These are phyloP conservation scores for Colletotrichum costaricense DNA, from an alignment of 2,329 filamentous ascomycete genomes.

Conservation along the genomic window DNA sequence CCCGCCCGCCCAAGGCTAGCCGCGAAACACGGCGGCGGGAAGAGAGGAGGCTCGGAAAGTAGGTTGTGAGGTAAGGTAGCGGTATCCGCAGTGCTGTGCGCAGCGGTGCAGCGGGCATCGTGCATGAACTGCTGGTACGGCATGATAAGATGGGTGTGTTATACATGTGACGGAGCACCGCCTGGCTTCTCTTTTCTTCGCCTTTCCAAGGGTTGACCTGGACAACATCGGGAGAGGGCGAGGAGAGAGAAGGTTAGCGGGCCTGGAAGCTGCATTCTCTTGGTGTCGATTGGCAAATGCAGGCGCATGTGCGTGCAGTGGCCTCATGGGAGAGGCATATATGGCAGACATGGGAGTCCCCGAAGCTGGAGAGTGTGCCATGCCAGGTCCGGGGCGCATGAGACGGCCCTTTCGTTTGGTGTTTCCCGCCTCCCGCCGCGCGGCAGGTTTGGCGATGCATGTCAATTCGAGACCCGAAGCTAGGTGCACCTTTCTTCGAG, in stretches of 20 bases:
- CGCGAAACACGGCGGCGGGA: constrained; percentile 23
- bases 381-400: constrained; percentile 32
- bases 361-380: constrained; percentile 13
- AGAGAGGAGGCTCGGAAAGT: constrained; percentile 12
- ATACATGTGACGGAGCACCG: constrained; percentile 33
- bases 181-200: constrained; percentile 1
- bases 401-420: constrained; percentile 19
- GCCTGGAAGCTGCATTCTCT: constrained; percentile 26
- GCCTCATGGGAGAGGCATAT: constrained; percentile 18
- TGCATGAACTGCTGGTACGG: constrained; percentile 38
- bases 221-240: background rate
- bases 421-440: constrained; percentile 31
- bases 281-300: constrained; percentile 13
- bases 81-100: constrained; percentile 8
- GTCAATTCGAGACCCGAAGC: constrained; percentile 26
- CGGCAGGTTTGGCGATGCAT: constrained; percentile 29
- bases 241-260: constrained; percentile 15
- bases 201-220: constrained; percentile 20
- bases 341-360: constrained; percentile 35
- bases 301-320: constrained; percentile 13
- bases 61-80: constrained; percentile 1
- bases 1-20: constrained; percentile 15
- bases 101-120: constrained; percentile 33
- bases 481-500: constrained; percentile 8
- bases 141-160: constrained; percentile 28